Conservation (phyloP, 2,329 filamentous ascomycete species). For the Gnomoniopsis smithogilvyi region DNA sequence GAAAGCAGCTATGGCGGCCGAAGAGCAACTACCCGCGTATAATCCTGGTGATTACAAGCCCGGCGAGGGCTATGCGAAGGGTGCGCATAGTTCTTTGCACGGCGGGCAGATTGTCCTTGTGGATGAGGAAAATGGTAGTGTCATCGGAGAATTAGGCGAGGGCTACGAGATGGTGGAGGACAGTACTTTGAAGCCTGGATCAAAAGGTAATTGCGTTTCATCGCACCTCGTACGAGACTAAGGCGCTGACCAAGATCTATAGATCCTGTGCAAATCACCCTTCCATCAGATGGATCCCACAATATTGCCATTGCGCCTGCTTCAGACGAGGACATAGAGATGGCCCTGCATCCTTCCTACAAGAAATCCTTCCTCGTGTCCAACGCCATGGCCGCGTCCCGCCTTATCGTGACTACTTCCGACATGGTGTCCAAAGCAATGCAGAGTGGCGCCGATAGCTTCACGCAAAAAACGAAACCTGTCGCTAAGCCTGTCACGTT, state of each 20-base stretch:
- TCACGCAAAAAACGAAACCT: conserved; percentile 77
- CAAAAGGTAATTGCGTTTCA: conserved; percentile 67
- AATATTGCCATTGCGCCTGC: conserved; percentile 65
- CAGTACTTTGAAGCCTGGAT: conserved; percentile 73
- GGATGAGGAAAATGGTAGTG: conserved; percentile 93
- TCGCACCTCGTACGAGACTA: not conserved
- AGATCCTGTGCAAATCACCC: conserved; percentile 78
- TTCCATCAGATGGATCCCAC: conserved; percentile 64
- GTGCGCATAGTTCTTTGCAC: conserved; percentile 54
- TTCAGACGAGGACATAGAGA: conserved; percentile 67
- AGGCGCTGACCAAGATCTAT: conserved; percentile 13
- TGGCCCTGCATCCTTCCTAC: conserved; percentile 87
- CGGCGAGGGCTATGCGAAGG: conserved; percentile 72
- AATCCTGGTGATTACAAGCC: conserved; percentile 79
- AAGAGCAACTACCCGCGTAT: conserved; percentile 59
- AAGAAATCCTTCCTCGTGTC: conserved; percentile 82
- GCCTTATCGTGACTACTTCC: conserved; percentile 86
- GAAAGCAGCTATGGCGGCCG: conserved; percentile 38
- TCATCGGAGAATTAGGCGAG: conserved; percentile 86
- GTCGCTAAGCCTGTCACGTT: conserved; percentile 81
- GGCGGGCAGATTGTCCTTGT: conserved; percentile 84
- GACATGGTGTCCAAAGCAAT: conserved; percentile 75
- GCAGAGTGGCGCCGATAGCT: conserved; percentile 72
- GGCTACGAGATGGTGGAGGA: conserved; percentile 80
- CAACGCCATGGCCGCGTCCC: conserved; percentile 82